A percentile compares a stretch with the other conserved stretches of the same genome.
These are phyloP conservation scores for Blastomyces emzantsi DNA, from an alignment of 2,329 filamentous ascomycete genomes.

Conservation along the genomic window DNA sequence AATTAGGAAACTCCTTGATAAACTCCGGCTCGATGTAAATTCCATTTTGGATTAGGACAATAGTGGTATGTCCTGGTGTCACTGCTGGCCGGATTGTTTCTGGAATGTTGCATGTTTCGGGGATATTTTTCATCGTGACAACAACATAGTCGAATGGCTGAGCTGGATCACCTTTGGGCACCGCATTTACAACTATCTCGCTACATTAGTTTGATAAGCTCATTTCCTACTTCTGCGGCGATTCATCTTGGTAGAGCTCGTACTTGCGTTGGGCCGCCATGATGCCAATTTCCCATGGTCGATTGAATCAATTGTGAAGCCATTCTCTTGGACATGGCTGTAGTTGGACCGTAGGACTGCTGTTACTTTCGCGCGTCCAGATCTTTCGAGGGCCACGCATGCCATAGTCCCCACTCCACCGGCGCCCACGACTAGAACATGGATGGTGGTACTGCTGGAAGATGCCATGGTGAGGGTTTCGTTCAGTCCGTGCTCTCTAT, in stretches of 20 bases:
- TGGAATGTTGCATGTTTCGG: not conserved
- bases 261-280: not conserved
- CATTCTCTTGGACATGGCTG: not conserved
- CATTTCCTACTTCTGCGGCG: not conserved
- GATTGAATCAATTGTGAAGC: constrained; percentile 4
- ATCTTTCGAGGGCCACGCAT: not conserved
- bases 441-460: not conserved
- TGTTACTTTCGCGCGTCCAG: not conserved
- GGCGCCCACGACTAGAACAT: constrained; percentile 1
- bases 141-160: constrained; percentile 4
- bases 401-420: constrained; percentile 3
- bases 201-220: not conserved
- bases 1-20: not conserved
- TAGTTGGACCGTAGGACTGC: constrained; percentile 5
- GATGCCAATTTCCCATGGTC: not conserved
- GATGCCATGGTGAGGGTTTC: not conserved
- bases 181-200: not conserved
- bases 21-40: constrained; percentile 1
- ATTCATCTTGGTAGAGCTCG: not conserved
- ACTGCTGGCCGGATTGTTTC: constrained; percentile 2
- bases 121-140: constrained; percentile 4
- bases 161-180: not conserved
- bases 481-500: not conserved
- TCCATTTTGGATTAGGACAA: constrained; percentile 7
- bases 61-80: not conserved